Percentiles rank a stretch among this genome's conserved stretches.
phyloP scores from a whole-genome alignment of 1,284 basidiomycete species.

The Cystobasidium sp. region DNA sequence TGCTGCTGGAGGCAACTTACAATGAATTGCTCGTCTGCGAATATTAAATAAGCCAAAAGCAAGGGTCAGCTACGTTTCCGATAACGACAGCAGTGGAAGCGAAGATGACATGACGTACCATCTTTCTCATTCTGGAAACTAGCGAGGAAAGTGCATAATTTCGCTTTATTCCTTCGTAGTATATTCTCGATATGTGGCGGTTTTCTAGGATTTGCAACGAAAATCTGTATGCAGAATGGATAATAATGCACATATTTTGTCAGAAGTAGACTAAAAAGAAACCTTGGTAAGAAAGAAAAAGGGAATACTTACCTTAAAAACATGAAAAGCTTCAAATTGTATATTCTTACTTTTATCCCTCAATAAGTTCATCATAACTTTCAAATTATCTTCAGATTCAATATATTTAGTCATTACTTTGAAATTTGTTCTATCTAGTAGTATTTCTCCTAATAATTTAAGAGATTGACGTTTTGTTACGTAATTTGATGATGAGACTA shows the following conservation, averaged over 20 bases:
- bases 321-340: constrained; percentile 99
- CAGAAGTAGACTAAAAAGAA: background rate
- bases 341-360: constrained; percentile 98
- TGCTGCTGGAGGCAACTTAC: constrained; percentile 59
- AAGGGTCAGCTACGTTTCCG: too few relatives aligned
- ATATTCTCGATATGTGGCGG: constrained; percentile 92
- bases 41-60: too few relatives aligned
- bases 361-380: constrained; percentile 99
- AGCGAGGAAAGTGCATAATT: constrained; percentile 83
- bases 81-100: too few relatives aligned
- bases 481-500: constrained; percentile 92
- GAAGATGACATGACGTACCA: constrained; percentile 18
- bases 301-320: constrained; percentile 81
- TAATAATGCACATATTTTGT: background rate
- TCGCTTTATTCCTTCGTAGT: constrained; percentile 89
- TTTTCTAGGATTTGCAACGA: constrained; percentile 99
- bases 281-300: background rate
- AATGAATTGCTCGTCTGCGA: constrained; percentile 94
- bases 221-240: constrained; percentile 69
- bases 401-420: constrained; percentile 99
- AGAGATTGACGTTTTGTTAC: constrained; percentile 99
- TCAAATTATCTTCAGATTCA: constrained; percentile 78
- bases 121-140: constrained; percentile 90
- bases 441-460: constrained; percentile 95
- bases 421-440: constrained; percentile 96